These are phyloP conservation scores for Fusarium sp. DNA, from an alignment of 2,329 filamentous ascomycete species.

Conservation along the genomic window DNA sequence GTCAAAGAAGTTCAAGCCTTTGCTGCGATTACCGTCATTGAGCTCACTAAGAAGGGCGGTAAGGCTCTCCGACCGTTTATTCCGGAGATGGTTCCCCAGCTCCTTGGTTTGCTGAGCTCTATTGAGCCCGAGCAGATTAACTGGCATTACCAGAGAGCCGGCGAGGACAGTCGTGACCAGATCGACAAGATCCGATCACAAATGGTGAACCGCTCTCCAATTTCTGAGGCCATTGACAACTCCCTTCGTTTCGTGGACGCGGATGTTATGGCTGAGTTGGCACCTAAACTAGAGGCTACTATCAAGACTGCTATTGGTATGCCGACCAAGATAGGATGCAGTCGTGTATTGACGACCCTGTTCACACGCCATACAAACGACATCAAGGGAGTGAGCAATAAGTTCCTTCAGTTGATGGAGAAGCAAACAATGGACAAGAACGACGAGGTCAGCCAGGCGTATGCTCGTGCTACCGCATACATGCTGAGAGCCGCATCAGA, in stretches of 20 bases:
- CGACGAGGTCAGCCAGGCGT: slow-evolving; percentile 90
- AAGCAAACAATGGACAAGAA: slow-evolving; percentile 91
- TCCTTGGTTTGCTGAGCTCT: slow-evolving; percentile 85
- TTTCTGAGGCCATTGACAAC: slow-evolving; percentile 92
- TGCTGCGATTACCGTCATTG: slow-evolving; percentile 83
- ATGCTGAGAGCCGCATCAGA: slow-evolving; percentile 72
- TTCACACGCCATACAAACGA: slow-evolving; percentile 82
- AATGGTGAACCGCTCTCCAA: slow-evolving; percentile 85
- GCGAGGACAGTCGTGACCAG: slow-evolving; percentile 86
- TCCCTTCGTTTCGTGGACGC: slow-evolving; percentile 87
- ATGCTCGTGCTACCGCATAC: slow-evolving; percentile 88
- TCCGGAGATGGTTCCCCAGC: slow-evolving; percentile 81
- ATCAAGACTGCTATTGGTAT: slow-evolving; percentile 91
- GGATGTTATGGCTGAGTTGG: slow-evolving; percentile 78
- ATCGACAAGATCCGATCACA: slow-evolving; percentile 89
- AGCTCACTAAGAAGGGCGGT: slow-evolving; percentile 92
- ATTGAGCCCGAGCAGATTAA: slow-evolving; percentile 91
- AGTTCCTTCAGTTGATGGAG: slow-evolving; percentile 81
- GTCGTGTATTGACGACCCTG: slow-evolving; percentile 84
- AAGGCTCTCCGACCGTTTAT: slow-evolving; percentile 83
- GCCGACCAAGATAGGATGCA: slow-evolving; percentile 93
- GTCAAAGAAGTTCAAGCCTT: slow-evolving; percentile 90
- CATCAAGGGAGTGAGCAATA: slow-evolving; percentile 79
- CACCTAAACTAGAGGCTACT: slow-evolving; percentile 77
- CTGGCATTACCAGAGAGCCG: slow-evolving; percentile 90